Evolutionary conservation across 176 grass and related monocot species (phyloP).

Genomic region (Aechmea fasciata): DNA sequence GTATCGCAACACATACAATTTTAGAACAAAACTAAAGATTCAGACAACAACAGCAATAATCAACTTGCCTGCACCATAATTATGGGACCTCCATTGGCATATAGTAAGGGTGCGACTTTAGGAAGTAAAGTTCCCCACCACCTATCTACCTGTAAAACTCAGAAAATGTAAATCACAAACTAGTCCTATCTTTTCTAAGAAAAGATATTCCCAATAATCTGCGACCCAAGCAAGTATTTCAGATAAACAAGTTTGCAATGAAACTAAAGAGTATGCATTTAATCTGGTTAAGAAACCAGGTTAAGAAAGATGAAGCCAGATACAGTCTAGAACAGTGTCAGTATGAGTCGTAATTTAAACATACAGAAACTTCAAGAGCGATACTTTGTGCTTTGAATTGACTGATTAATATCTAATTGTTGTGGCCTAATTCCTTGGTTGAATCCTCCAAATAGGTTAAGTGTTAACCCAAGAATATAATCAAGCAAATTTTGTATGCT

Average conservation of each 20-base stretch:
- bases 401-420: too few species aligned
- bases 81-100: constrained; percentile 73
- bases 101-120: constrained; percentile 62
- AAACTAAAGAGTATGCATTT: too few species aligned
- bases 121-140: constrained; percentile 81
- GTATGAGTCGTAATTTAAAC: too few species aligned
- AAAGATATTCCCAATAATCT: not conserved
- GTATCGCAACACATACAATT: constrained; percentile 6
- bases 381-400: too few species aligned
- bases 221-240: not conserved
- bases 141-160: constrained; percentile 64
- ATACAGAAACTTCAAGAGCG: too few species aligned
- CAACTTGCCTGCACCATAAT: constrained; percentile 91
- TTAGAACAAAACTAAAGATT: not conserved
- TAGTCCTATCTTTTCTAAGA: not conserved
- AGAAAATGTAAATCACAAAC: not conserved
- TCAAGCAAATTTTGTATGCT: not conserved
- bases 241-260: too few species aligned
- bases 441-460: too few species aligned
- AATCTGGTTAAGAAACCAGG: too few species aligned
- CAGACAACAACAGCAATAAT: constrained; percentile 12
- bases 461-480: too few species aligned
- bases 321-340: too few species aligned
- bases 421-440: too few species aligned
- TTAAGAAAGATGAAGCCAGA: too few species aligned